Base-by-base conservation (phyloP, 164 flowering plant species). In the Stephania japonica region DNA sequence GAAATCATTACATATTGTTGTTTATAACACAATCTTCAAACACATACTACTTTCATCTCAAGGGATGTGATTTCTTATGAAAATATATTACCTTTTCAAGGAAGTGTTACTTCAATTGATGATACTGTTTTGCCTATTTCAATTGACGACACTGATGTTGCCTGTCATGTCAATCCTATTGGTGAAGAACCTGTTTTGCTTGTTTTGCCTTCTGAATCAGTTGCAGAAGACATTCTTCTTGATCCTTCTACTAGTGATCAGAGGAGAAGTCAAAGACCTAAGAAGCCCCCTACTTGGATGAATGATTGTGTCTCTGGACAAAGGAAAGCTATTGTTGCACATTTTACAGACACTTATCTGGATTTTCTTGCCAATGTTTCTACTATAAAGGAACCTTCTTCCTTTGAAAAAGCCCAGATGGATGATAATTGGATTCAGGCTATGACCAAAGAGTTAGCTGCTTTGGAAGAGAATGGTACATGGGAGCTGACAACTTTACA, bases 11-110 rank as follows among this genome's bases (percentile, higher is more conserved):
- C n/a, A n/a, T n/a, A n/a, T n/a, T n/a, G n/a, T 14, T 69, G 2
- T 69, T 7, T n/a, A n/a, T n/a, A n/a, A n/a, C n/a, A n/a, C 24
- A 59, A 69, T 9, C n/a, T 43, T 23, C 23, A 69, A 21, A 69
- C 71, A n/a, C 26, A 12, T 6, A 13, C 21, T 23, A 18, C 47
- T 27, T 69, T 42, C 41, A 38, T 24, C 47, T 7, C 7, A n/a
- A 24, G 71, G 7, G 71, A 69, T 69, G 71, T 43, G 4, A 42
- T 42, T 0, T 67, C 42, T n/a, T 50, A 67, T 67, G 70, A 67
- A 67, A 5, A 3, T 3, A 12, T 69, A 21, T 69, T 69, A 14
- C 71, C n/a, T 24, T 69, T 13, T 23, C 65, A 62, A 2, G 6
- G 19, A 1, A 5, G 26, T 7, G 9, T 4, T 62, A 10, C 24